Base-by-base conservation (phyloP, 306 rosid genomes). In the Aeschynomene evenia region DNA sequence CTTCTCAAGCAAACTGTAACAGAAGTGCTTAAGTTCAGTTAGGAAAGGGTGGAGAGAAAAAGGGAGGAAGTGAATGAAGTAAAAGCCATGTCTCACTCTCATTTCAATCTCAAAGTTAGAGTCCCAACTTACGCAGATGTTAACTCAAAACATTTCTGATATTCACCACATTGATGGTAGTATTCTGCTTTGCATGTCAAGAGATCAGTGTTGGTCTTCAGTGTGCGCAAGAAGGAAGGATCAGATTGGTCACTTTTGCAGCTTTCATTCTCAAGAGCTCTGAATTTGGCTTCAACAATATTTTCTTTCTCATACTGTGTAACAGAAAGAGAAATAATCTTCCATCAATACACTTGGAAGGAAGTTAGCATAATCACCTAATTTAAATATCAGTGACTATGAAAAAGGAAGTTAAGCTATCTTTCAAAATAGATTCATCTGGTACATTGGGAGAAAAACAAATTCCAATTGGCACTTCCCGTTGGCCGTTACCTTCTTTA, bases 111-210 rank as follows among this genome's bases (percentile, higher is more conserved):
- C 57, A 59, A 74, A 33, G 52, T 59, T 51, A 78, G 68, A 72
- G 67, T 58, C 50, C n/a, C 39, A 70, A 87, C 99, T 87, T 91
- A 94, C 99, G 67, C 79, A 40, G 85, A 88, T 61, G 97, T 91
- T 52, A 94, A 81, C 71, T 91, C 97, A 78, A 94, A 94, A 82
- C 99, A 94, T 77, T 94, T 91, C 75, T 94, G 97, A 80, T 88
- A 91, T 85, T 94, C 99, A 66, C 97, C 96, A 63, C 95, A 84
- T 73, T 94, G 97, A 74, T 91, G 96, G 79, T 89, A 84, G 86
- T 94, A 91, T 81, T 94, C 99, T 51, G 99, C 99, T 85, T 94
- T 91, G 91, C 97, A 94, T 51, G 99, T 86, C 81, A 94, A 82
- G 43, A 94, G 85, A 71, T 94, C 99, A 1, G 91, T 91, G 75